Percentiles rank a stretch among this genome's conserved stretches.
Conservation (phyloP, 768 basidiomycete species). For the Vishniacozyma victoriae region DNA sequence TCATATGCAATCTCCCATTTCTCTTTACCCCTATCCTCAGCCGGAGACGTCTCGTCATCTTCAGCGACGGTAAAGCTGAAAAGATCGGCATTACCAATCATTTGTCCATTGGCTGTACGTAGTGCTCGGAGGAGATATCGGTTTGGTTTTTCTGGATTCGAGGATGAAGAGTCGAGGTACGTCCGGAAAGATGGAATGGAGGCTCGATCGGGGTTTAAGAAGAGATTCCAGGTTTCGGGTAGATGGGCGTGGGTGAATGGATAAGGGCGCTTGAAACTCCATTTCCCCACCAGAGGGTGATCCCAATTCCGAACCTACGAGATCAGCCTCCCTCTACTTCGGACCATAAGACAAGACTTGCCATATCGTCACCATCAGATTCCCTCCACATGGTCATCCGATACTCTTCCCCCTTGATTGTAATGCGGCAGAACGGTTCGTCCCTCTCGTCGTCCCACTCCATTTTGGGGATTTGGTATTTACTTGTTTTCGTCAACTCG, state of each 20-base stretch:
- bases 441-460: too few relatives aligned
- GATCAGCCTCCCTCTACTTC: background rate
- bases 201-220: too few relatives aligned
- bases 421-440: too few relatives aligned
- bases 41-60: background rate
- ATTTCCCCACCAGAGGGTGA: constrained; percentile 6
- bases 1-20: constrained; percentile 11
- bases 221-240: too few relatives aligned
- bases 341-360: background rate
- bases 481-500: too few relatives aligned
- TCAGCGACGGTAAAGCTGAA: too few relatives aligned
- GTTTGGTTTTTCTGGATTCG: too few relatives aligned
- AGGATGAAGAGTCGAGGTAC: background rate
- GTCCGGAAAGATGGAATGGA: background rate
- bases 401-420: background rate
- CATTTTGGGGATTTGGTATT: too few relatives aligned
- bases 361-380: constrained; percentile 1
- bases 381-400: constrained; percentile 2
- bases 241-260: constrained; percentile 6
- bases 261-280: constrained; percentile 4
- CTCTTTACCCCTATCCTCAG: background rate
- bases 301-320: background rate
- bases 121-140: constrained; percentile 1
- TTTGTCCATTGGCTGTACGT: background rate
- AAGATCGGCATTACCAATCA: constrained; percentile 1